Evolutionary conservation across 495 filamentous ascomycete genomes (phyloP), one percentile per base, ranked within the genome.

Genomic region (Podospora appendiculata): DNA sequence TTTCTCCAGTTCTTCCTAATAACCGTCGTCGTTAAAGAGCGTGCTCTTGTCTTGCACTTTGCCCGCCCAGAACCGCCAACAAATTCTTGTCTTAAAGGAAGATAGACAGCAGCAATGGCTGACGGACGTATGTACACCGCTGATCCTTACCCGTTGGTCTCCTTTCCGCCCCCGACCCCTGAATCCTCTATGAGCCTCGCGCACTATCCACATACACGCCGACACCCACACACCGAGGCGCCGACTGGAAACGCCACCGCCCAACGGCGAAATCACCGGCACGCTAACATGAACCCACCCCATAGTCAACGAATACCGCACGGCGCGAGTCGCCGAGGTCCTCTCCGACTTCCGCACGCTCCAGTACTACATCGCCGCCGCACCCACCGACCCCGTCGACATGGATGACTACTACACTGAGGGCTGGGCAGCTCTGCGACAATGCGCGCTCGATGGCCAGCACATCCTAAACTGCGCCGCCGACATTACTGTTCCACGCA

Each of bases 331-430:
- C 63, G 82, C 86, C 63, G 87, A 95, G 67, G 74, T 95, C 53
- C 86, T 94, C 59, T 78, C 79, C 60, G 90, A 95, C 71, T 96
- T 90, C 74, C 84, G 86, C 53, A 86, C 80, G 50, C 79, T 95
- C 3, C 86, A 94, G 60, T 74, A 84, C 62, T 88, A 87, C 65
- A 91, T 95, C 67, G 79, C 85, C 39, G 79, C 84, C 47, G 84
- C 82, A 18, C 79, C 82, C 42, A 78, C 78, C 50, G 73, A 78
- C 36, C 80, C 83, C 16, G 58, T 64, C 3, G 63, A 77, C 65
- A 64, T 73, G 47, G 85, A 88, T 39, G 87, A 94, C 50, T 85
- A 85, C 68, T 80, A 87, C 65, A 85, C 88, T 48, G 82, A 88
- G 60, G 90, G 90, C 47, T 93, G 84, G 73, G 77, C 77, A 13